Base-by-base conservation (phyloP, 176 grass and related monocot species). In the Carex kokanica region DNA sequence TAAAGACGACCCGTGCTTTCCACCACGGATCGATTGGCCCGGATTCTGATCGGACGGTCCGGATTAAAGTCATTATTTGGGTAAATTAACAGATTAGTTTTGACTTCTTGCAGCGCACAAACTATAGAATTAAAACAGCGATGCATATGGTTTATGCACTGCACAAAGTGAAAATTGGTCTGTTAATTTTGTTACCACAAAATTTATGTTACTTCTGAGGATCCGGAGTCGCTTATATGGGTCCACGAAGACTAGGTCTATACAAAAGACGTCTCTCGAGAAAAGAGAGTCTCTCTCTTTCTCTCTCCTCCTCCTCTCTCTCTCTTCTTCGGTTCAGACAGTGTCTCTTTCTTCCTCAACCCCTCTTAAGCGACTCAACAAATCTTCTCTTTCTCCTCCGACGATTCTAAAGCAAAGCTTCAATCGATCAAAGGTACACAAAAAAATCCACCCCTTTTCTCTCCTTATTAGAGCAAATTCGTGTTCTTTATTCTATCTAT, bases 231-330 rank as follows among this genome's bases (percentile, higher is more conserved):
- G 36, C 36, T 38, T 38, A 38, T 5, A 25, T 29, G 60, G 80
- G 80, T 82, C 80, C 63, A 82, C 61, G 14, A 65, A 65, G 80
- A 82, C 80, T 61, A 67, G 80, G 80, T 82, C 41, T 53, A 82
- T 23, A 7, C 40, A 67, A 27, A 82, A 43, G 17, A 25, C 2
- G 32, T 2, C 78, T 45, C 32, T 45, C 17, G 55, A 61, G 20
- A 81, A 64, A 64, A 64, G 36, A 32, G 64, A 43, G 11, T 2
- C 57, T 45, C 58, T 52, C 68, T 47, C 15, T 41, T 6, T 40
- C 54, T 36, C 77, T 60, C 24, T 60, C 75, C 55, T 79, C 54
- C 15, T 17, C 36, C 17, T 12, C 18, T 16, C 40, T n/a, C 78
- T 80, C 27, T 59, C 53, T 79, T 60, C 77, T 60, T 60, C 52